These are phyloP conservation scores for Chrysosporium keratinophilum DNA, from an alignment of 2,329 filamentous ascomycete species.

Conservation along the genomic window DNA sequence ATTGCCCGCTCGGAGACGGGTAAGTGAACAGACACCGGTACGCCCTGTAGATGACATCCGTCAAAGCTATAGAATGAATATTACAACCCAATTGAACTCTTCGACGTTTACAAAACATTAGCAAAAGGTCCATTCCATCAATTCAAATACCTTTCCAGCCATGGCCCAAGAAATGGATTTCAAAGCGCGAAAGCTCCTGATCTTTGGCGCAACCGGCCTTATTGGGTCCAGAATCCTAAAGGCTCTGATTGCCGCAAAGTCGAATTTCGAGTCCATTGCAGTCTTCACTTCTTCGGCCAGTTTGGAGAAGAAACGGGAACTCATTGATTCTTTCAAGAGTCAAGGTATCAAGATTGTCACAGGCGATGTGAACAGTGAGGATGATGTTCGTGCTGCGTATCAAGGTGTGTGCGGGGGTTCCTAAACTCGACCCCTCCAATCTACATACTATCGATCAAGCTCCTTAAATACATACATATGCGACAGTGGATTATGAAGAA, in stretches of 20 bases:
- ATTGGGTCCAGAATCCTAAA: slow-evolving; percentile 44
- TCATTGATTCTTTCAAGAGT: slow-evolving; percentile 40
- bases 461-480: not conserved
- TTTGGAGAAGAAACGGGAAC: slow-evolving; percentile 40
- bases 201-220: slow-evolving; percentile 45
- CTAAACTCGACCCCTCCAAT: not conserved
- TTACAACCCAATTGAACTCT: no score
- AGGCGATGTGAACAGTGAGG: slow-evolving; percentile 45
- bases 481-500: no score
- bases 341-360: slow-evolving; percentile 46
- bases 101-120: no score
- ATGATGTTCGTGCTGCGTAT: slow-evolving; percentile 49
- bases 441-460: not conserved
- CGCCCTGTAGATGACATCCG: no score
- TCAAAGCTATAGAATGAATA: no score
- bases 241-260: slow-evolving; percentile 39
- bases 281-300: slow-evolving; percentile 50
- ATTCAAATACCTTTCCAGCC: not conserved
- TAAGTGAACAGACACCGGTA: no score
- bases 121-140: no score
- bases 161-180: slow-evolving; percentile 9
- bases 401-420: slow-evolving; percentile 27
- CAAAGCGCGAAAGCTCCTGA: slow-evolving; percentile 36
- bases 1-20: not conserved
- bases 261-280: slow-evolving; percentile 42